phyloP scores from a whole-genome alignment of 2,329 filamentous ascomycete species.

The Cryphonectria parasitica region DNA sequence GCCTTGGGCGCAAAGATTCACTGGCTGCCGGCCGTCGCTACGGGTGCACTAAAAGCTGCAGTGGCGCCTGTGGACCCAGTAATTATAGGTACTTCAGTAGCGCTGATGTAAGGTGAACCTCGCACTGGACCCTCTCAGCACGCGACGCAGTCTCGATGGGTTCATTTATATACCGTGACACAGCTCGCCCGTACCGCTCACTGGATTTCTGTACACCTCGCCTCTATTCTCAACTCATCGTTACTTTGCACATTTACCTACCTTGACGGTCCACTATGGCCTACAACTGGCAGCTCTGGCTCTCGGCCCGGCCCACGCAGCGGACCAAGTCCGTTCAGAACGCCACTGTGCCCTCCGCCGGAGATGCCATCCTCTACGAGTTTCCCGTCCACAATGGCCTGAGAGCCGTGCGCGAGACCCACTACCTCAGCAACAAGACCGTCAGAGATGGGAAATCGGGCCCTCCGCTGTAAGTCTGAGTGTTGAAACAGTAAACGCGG shows the following conservation, averaged over 20 bases:
- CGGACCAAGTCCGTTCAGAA: conserved; percentile 18
- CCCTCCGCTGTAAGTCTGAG: conserved; percentile 17
- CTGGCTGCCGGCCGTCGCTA: background rate
- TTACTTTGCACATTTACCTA: background rate
- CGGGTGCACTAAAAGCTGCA: background rate
- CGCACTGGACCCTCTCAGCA: background rate
- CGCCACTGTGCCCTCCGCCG: background rate
- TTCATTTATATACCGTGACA: background rate
- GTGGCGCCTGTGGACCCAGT: background rate
- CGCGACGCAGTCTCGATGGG: background rate
- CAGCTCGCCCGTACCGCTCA: background rate
- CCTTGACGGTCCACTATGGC: background rate
- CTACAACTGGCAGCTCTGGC: conserved; percentile 21
- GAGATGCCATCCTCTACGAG: conserved; percentile 13
- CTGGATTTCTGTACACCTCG: background rate
- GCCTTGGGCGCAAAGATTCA: too few species aligned
- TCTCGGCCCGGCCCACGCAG: conserved; percentile 22
- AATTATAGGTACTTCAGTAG: background rate
- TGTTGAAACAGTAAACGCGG: too few species aligned
- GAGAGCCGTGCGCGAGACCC: conserved; percentile 17
- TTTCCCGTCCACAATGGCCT: conserved; percentile 8
- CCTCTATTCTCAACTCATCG: too few species aligned
- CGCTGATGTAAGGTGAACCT: background rate
- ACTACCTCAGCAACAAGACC: conserved; percentile 7
- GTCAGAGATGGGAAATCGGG: conserved; percentile 20